Percentiles rank a stretch among this genome's conserved stretches.
These are phyloP conservation scores for Ogataea pignaliae DNA, from an alignment of 805 yeast species.

Conservation along the genomic window DNA sequence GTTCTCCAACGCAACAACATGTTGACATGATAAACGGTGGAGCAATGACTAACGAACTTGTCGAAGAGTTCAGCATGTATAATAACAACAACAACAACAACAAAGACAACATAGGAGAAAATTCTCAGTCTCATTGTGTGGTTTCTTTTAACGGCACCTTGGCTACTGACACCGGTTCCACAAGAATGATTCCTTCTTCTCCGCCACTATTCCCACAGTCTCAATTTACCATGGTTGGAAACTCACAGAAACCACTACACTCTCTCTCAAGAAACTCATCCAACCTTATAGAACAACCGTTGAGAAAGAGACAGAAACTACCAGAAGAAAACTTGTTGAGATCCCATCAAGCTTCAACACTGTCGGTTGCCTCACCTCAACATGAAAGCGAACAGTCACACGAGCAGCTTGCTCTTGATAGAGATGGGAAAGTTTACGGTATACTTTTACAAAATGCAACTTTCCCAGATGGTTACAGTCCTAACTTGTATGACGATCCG, in stretches of 20 bases:
- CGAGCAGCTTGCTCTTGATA: constrained; percentile 46
- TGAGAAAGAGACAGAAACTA: constrained; percentile 23
- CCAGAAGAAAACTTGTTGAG: constrained; percentile 1
- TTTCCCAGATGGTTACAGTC: constrained; percentile 26
- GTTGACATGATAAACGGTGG: too few species aligned
- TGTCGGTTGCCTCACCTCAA: too few species aligned
- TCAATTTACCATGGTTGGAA: constrained; percentile 16
- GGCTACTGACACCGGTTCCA: neutral
- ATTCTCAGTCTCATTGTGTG: constrained; percentile 1
- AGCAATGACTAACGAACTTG: neutral
- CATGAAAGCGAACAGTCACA: neutral
- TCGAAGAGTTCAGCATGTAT: neutral
- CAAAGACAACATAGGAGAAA: constrained; percentile 29
- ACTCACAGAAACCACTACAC: constrained; percentile 2
- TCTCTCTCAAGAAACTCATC: constrained; percentile 16
- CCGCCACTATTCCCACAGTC: constrained; percentile 21
- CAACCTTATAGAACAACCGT: constrained; percentile 16
- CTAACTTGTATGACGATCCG: constrained; percentile 31
- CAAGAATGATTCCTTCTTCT: constrained; percentile 22
- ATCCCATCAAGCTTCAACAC: constrained; percentile 1
- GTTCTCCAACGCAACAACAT: constrained; percentile 27
- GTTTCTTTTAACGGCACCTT: too few species aligned
- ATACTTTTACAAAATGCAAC: constrained; percentile 24
- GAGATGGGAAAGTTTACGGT: constrained; percentile 37
- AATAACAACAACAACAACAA: neutral